Evolutionary conservation across 2,329 filamentous ascomycete genomes (phyloP).

Genomic region (Alternaria burnsii): DNA sequence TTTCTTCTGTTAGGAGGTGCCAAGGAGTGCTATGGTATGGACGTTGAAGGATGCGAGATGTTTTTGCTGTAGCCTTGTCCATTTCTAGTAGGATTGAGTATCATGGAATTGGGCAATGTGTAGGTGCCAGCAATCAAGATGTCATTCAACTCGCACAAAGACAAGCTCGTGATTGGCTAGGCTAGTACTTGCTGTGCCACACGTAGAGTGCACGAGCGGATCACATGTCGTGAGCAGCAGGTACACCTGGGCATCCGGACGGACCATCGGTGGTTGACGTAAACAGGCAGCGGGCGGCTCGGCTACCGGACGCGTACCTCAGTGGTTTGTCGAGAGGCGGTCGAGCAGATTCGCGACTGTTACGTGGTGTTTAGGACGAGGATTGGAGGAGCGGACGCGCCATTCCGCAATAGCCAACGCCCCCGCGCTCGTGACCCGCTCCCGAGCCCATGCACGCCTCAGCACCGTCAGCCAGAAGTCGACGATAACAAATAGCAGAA

Average conservation of each 20-base stretch:
- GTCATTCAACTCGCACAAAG: background rate
- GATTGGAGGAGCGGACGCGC: conserved; percentile 9
- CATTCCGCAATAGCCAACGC: conserved; percentile 6
- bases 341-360: background rate
- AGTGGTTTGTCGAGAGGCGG: background rate
- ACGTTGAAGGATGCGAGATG: background rate
- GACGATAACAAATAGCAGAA: conserved; percentile 7
- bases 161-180: background rate
- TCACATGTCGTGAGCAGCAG: conserved; percentile 15
- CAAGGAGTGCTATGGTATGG: background rate
- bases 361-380: conserved; percentile 3
- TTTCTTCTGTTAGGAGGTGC: background rate
- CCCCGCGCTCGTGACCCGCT: conserved; percentile 19
- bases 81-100: too few species aligned
- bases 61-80: background rate
- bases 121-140: background rate
- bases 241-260: background rate
- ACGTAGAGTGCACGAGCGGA: conserved; percentile 12
- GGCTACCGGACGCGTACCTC: background rate
- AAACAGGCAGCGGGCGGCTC: conserved; percentile 7
- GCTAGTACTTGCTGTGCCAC: conserved; percentile 14
- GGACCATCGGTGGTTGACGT: background rate
- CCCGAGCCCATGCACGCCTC: conserved; percentile 3
- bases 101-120: background rate
- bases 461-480: conserved; percentile 1